Evolutionary conservation across 208 protist species (phyloP).

Genomic region (Leishmania lainsoni): DNA sequence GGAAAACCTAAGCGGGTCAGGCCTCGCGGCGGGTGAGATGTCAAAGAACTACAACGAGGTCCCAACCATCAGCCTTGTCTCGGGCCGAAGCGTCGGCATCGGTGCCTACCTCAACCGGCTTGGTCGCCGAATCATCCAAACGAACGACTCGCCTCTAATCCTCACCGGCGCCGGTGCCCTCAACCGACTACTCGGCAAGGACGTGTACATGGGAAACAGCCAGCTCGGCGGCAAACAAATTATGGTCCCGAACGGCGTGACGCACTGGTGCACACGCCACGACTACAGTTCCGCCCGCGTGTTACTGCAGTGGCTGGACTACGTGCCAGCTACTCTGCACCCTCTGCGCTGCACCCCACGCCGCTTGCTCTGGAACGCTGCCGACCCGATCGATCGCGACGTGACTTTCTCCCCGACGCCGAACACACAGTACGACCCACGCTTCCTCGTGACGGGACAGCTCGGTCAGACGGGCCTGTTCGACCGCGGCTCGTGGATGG

Average conservation of each 20-base stretch:
- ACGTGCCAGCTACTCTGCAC: conserved; percentile 75
- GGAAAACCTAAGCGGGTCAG: conserved; percentile 97
- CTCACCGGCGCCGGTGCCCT: conserved; percentile 94
- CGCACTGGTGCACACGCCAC: conserved; percentile 87
- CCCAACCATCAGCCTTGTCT: conserved; percentile 97
- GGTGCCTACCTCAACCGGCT: conserved; percentile 98
- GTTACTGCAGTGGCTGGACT: conserved; percentile 92
- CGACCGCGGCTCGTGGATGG: conserved; percentile 90
- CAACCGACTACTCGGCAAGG: conserved; percentile 94
- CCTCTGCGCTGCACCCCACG: conserved; percentile 49
- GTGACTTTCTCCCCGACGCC: conserved; percentile 71
- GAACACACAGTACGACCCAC: conserved; percentile 84
- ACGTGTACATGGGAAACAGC: conserved; percentile 97
- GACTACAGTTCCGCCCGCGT: conserved; percentile 78
- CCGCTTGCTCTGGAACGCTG: conserved; percentile 32
- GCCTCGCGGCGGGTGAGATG: conserved; percentile 97
- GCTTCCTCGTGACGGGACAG: conserved; percentile 71
- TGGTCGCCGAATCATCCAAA: conserved; percentile 97
- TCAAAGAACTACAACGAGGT: conserved; percentile 96
- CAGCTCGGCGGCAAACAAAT: conserved; percentile 97
- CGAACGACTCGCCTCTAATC: conserved; percentile 92
- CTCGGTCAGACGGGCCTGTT: conserved; percentile 77
- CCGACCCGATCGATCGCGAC: conserved; percentile 80
- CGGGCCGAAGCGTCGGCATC: conserved; percentile 97
- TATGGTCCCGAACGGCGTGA: conserved; percentile 97